A percentile compares a stretch with the other conserved stretches of the same genome.
Conservation (phyloP, 768 basidiomycete species). For the Agaricus sinodeliciosus region DNA sequence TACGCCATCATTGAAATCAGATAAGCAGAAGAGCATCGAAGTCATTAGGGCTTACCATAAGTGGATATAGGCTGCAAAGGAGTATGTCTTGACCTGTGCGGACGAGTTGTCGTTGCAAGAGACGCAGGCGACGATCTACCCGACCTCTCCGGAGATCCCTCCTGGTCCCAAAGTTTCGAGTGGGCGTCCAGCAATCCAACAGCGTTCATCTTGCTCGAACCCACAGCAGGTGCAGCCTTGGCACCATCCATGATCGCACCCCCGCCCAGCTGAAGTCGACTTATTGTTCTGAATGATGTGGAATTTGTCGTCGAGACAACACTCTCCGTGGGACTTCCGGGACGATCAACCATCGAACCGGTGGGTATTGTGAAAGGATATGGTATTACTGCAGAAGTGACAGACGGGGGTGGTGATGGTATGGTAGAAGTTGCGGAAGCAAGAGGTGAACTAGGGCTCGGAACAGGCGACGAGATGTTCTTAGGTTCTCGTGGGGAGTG, state of each 20-base stretch:
- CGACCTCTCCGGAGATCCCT: slow-evolving; percentile 65
- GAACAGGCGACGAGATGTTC: slow-evolving; percentile 6
- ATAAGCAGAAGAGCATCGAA: not conserved
- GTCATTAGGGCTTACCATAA: slow-evolving; percentile 47
- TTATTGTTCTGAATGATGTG: slow-evolving; percentile 46
- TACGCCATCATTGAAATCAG: slow-evolving; percentile 21
- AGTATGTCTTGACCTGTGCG: slow-evolving; percentile 38
- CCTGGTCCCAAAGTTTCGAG: slow-evolving; percentile 48
- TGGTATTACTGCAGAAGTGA: slow-evolving; percentile 12
- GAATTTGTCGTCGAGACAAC: slow-evolving; percentile 69
- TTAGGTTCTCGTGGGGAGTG: slow-evolving; percentile 16
- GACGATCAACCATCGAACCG: slow-evolving; percentile 40
- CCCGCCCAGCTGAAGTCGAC: slow-evolving; percentile 57
- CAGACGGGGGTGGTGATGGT: slow-evolving; percentile 18
- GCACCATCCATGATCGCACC: slow-evolving; percentile 54
- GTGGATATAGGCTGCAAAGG: slow-evolving; percentile 60
- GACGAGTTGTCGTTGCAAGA: slow-evolving; percentile 48
- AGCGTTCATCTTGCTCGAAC: slow-evolving; percentile 78
- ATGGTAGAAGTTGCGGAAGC: slow-evolving; percentile 33
- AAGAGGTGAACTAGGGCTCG: slow-evolving; percentile 24
- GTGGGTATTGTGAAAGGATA: slow-evolving; percentile 23
- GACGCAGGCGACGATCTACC: slow-evolving; percentile 76
- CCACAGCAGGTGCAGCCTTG: slow-evolving; percentile 88
- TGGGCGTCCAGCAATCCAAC: slow-evolving; percentile 78
- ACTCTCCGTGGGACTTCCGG: slow-evolving; percentile 79